Percentiles rank a stretch among this genome's conserved stretches.
Conservation (phyloP, 2,329 filamentous ascomycete genomes). For the Chalara sp. region DNA sequence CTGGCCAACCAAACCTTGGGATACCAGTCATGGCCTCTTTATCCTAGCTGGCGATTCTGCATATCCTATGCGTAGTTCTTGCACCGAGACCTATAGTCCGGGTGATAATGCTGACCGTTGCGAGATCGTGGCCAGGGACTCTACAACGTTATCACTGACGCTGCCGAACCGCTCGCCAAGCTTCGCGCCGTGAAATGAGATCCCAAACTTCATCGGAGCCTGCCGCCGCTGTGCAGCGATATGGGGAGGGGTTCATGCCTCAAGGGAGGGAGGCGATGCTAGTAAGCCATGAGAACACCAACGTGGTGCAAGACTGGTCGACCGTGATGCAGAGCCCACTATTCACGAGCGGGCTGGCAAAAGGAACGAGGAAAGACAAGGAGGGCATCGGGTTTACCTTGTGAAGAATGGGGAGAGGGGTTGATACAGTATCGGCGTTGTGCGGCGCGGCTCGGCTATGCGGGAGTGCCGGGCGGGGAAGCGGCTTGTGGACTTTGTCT, state of each 20-base stretch:
- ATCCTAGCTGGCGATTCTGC: constrained; percentile 47
- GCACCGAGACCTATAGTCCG: constrained; percentile 15
- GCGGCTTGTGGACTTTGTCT: too few species aligned
- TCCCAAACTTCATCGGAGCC: constrained; percentile 17
- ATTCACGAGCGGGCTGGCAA: constrained; percentile 11
- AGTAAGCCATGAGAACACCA: constrained; percentile 36
- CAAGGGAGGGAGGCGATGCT: constrained; percentile 37
- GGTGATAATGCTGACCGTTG: constrained; percentile 18
- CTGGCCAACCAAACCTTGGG: constrained; percentile 28
- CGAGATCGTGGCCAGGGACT: constrained; percentile 37
- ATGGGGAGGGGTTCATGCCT: constrained; percentile 38
- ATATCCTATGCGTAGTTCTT: constrained; percentile 40
- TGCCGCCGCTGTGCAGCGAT: constrained; percentile 30
- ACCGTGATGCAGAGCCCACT: constrained; percentile 26
- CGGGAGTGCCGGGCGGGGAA: too few species aligned
- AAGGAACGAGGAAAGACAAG: not conserved
- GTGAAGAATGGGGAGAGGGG: too few species aligned
- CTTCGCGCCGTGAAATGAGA: constrained; percentile 15
- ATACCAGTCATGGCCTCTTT: constrained; percentile 35
- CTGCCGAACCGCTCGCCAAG: constrained; percentile 13
- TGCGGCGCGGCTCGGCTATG: too few species aligned
- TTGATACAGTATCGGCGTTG: too few species aligned
- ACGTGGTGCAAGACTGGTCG: constrained; percentile 38
- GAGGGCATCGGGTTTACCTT: too few species aligned
- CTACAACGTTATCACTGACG: constrained; percentile 39